phyloP scores from a whole-genome alignment of 495 filamentous ascomycete genomes.

The Talaromyces stipitatus region DNA sequence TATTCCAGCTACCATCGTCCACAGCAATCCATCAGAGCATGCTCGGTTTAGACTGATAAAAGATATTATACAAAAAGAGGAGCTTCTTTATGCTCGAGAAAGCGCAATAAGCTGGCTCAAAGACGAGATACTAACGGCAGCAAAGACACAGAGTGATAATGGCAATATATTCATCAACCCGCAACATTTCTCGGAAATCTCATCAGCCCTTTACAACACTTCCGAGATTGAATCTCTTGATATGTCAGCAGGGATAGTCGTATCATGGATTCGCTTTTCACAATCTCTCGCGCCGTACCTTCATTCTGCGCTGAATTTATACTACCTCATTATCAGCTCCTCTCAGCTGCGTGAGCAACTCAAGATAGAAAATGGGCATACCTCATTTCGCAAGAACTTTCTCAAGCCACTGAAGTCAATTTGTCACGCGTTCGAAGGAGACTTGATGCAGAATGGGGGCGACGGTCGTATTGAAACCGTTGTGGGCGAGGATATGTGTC shows the following conservation, averaged over 20 bases:
- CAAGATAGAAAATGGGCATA: constrained; percentile 28
- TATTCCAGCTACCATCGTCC: constrained; percentile 65
- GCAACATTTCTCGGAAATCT: constrained; percentile 46
- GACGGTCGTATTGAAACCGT: constrained; percentile 30
- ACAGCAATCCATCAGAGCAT: constrained; percentile 63
- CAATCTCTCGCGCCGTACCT: constrained; percentile 29
- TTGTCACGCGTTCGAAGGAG: constrained; percentile 26
- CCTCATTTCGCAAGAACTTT: constrained; percentile 32
- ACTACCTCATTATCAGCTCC: constrained; percentile 37
- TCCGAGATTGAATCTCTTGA: constrained; percentile 14
- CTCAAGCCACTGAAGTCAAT: constrained; percentile 25
- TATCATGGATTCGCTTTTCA: constrained; percentile 29
- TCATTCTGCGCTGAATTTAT: constrained; percentile 37
- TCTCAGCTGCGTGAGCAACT: constrained; percentile 20
- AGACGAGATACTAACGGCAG: constrained; percentile 58
- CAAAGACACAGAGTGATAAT: constrained; percentile 1
- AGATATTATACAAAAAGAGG: constrained; percentile 71
- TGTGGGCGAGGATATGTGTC: constrained; percentile 32
- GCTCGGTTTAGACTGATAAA: constrained; percentile 69
- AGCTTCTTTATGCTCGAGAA: constrained; percentile 65
- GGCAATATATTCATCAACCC: constrained; percentile 25
- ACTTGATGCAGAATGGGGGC: constrained; percentile 29
- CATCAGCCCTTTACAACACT: constrained; percentile 25
- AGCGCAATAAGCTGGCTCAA: constrained; percentile 82
- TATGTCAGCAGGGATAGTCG: constrained; percentile 22